phyloP scores from a whole-genome alignment of 2,329 filamentous ascomycete species.

The Fulvia fulva region DNA sequence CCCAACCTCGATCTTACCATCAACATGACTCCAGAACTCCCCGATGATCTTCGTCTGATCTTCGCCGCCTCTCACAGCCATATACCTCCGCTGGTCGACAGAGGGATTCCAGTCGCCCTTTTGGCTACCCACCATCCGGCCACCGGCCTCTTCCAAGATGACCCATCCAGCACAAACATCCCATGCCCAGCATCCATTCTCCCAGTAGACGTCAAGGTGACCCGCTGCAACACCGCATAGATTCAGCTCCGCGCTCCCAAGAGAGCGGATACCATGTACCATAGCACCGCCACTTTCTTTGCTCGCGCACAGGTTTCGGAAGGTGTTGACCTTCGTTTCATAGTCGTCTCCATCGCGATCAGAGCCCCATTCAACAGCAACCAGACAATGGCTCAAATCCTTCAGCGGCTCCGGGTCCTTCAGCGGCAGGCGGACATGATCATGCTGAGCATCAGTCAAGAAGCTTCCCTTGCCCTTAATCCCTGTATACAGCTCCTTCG shows the following conservation, averaged over 20 bases:
- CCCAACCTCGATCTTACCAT: slow-evolving; percentile 44
- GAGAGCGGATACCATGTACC: slow-evolving; percentile 68
- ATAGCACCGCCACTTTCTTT: slow-evolving; percentile 65
- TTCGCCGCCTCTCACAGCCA: slow-evolving; percentile 45
- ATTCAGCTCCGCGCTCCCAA: slow-evolving; percentile 73
- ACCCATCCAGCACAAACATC: slow-evolving; percentile 81
- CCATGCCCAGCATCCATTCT: slow-evolving; percentile 81
- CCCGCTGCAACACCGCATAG: slow-evolving; percentile 69
- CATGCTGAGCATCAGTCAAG: slow-evolving; percentile 31
- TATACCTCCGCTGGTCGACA: slow-evolving; percentile 57
- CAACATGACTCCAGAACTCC: slow-evolving; percentile 47
- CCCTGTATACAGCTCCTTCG: slow-evolving; percentile 64
- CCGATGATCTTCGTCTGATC: slow-evolving; percentile 46
- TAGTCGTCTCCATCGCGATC: slow-evolving; percentile 65
- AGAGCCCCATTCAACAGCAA: slow-evolving; percentile 71
- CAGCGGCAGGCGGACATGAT: slow-evolving; percentile 43
- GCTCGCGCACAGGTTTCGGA: slow-evolving; percentile 49
- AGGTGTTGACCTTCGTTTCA: slow-evolving; percentile 64
- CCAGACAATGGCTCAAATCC: slow-evolving; percentile 59
- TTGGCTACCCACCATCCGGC: slow-evolving; percentile 68
- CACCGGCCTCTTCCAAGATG: slow-evolving; percentile 70
- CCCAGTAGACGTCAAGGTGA: slow-evolving; percentile 72
- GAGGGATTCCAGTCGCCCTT: slow-evolving; percentile 63
- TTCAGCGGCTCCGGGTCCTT: slow-evolving; percentile 50
- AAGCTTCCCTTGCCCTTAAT: slow-evolving; percentile 66